These are phyloP conservation scores for Aureobasidium pullulans DNA, from an alignment of 2,329 filamentous ascomycete species.

Conservation along the genomic window DNA sequence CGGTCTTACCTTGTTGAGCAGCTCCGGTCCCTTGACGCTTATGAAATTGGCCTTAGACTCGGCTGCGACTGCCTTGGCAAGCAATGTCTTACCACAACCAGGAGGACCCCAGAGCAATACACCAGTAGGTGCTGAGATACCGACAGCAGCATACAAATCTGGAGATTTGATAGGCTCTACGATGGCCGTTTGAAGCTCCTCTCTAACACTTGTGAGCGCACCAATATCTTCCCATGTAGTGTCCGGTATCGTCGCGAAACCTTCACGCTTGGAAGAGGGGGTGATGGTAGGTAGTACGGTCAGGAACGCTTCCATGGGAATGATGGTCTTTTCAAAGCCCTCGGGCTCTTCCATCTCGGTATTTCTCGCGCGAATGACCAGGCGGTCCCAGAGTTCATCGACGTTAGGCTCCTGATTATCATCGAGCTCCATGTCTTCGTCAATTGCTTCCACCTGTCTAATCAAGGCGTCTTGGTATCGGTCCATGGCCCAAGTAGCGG, in stretches of 20 bases:
- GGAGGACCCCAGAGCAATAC: constrained; percentile 95
- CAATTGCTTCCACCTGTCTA: constrained; percentile 22
- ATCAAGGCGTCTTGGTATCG: constrained; percentile 49
- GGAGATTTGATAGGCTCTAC: constrained; percentile 83
- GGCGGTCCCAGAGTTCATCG: constrained; percentile 25
- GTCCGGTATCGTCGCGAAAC: constrained; percentile 88
- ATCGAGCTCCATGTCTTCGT: constrained; percentile 48
- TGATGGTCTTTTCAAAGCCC: constrained; percentile 48
- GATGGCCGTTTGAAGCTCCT: constrained; percentile 76
- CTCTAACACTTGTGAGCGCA: constrained; percentile 69
- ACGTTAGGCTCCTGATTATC: constrained; percentile 27
- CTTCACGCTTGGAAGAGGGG: constrained; percentile 80
- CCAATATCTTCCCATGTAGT: constrained; percentile 92
- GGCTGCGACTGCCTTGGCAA: constrained; percentile 93
- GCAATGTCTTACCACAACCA: constrained; percentile 90
- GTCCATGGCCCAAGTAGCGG: constrained; percentile 57
- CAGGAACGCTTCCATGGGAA: constrained; percentile 64
- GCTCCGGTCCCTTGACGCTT: constrained; percentile 89
- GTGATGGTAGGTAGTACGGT: constrained; percentile 67
- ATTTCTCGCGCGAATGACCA: constrained; percentile 45
- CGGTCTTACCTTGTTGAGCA: constrained; percentile 66
- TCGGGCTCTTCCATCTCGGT: constrained; percentile 44
- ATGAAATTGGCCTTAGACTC: constrained; percentile 97
- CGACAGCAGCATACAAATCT: constrained; percentile 65
- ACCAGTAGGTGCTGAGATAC: constrained; percentile 74